Conservation (phyloP, 23 red algal genomes). For the Gracilaria vermiculophylla region DNA sequence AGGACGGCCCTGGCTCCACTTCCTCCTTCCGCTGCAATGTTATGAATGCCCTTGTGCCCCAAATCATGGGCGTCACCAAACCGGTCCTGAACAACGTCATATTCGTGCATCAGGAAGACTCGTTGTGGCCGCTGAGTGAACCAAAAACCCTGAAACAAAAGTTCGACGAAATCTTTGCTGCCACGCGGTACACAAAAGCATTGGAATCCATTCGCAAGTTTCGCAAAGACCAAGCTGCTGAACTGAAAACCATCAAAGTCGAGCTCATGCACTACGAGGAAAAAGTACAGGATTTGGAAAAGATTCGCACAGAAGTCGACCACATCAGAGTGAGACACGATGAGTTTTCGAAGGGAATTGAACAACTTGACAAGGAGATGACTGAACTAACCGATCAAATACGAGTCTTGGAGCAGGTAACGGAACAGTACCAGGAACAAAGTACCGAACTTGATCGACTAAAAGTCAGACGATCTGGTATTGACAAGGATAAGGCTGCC, state of each 20-base stretch:
- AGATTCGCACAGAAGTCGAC: constrained; percentile 62
- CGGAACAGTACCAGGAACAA: background rate
- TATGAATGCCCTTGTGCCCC: constrained; percentile 81
- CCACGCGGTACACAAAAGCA: constrained; percentile 94
- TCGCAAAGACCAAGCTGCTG: constrained; percentile 66
- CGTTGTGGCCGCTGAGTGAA: constrained; percentile 90
- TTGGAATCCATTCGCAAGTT: constrained; percentile 88
- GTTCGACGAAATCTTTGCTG: constrained; percentile 97
- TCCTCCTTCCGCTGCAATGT: constrained; percentile 75
- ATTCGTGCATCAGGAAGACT: constrained; percentile 99
- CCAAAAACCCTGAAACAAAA: constrained; percentile 82
- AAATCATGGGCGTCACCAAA: constrained; percentile 89
- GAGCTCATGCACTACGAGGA: constrained; percentile 81
- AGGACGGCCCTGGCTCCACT: constrained; percentile 14
- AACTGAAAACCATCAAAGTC: constrained; percentile 64
- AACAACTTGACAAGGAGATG: constrained; percentile 48
- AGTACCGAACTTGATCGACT: constrained; percentile 12
- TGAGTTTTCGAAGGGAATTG: constrained; percentile 29
- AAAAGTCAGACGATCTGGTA: background rate
- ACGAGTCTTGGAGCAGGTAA: background rate
- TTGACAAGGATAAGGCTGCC: constrained; percentile 40
- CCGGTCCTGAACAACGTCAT: constrained; percentile 95
- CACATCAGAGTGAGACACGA: constrained; percentile 49
- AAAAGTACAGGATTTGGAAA: constrained; percentile 59
- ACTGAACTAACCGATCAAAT: background rate